These are phyloP conservation scores for Diplodia scrobiculata DNA, from an alignment of 2,329 filamentous ascomycete genomes.

Conservation along the genomic window DNA sequence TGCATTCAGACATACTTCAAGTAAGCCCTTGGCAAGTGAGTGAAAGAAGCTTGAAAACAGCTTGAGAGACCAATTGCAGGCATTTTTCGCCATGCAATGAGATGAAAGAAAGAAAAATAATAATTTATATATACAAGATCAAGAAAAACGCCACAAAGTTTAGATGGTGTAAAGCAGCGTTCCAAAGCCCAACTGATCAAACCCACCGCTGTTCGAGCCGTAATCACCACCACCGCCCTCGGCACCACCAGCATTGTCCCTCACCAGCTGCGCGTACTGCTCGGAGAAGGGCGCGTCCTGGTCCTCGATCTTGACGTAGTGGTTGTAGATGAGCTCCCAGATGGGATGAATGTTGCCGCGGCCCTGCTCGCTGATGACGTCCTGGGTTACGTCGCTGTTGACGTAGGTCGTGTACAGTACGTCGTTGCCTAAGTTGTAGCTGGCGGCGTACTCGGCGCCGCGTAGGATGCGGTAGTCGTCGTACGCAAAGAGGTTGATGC, in stretches of 20 bases:
- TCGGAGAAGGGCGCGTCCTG: slow-evolving; percentile 45
- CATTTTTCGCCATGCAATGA: background rate
- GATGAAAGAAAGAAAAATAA: background rate
- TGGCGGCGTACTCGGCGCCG: slow-evolving; percentile 45
- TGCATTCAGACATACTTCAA: background rate
- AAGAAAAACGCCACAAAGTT: background rate
- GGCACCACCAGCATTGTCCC: slow-evolving; percentile 41
- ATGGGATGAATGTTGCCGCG: slow-evolving; percentile 46
- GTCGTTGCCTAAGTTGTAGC: slow-evolving; percentile 49
- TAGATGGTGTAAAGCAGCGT: slow-evolving; percentile 37
- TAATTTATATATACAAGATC: slow-evolving; percentile 3
- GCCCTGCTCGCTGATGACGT: slow-evolving; percentile 39
- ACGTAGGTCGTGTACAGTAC: slow-evolving; percentile 50
- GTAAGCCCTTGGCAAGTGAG: background rate
- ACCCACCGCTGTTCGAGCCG: slow-evolving; percentile 47
- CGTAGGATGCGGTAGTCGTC: slow-evolving; percentile 43
- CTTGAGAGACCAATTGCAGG: background rate
- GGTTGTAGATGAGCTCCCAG: slow-evolving; percentile 44
- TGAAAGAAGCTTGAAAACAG: background rate
- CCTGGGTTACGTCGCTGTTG: slow-evolving; percentile 45
- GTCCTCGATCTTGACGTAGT: slow-evolving; percentile 47
- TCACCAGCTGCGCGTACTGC: slow-evolving; percentile 42
- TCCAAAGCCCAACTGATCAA: slow-evolving; percentile 46
- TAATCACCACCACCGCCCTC: slow-evolving; percentile 53
- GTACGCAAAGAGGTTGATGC: slow-evolving; percentile 46